These are phyloP conservation scores for Alternaria conjuncta DNA, from an alignment of 2,329 filamentous ascomycete genomes.

Conservation along the genomic window DNA sequence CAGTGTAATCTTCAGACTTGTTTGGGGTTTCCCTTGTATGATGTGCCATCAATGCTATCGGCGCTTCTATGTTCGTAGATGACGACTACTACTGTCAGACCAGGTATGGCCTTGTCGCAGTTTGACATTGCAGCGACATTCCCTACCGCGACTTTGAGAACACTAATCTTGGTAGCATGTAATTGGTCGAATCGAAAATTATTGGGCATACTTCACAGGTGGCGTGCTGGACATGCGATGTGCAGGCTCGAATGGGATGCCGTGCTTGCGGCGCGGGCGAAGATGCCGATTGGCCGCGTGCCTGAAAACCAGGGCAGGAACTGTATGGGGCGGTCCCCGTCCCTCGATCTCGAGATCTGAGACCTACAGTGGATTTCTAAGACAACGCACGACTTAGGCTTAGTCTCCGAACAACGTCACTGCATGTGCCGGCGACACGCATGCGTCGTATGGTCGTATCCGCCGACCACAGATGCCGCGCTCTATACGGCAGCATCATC, in stretches of 20 bases:
- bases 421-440: background rate
- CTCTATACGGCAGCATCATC: background rate
- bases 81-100: background rate
- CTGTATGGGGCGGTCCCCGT: background rate
- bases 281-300: slow-evolving; percentile 19
- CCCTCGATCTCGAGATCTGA: slow-evolving; percentile 1
- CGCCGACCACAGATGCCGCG: background rate
- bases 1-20: background rate
- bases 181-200: background rate
- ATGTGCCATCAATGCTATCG: background rate
- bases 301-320: slow-evolving; percentile 6
- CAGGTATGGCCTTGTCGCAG: background rate
- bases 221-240: slow-evolving; percentile 10
- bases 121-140: background rate
- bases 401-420: background rate
- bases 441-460: background rate
- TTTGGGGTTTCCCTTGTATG: background rate
- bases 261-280: background rate
- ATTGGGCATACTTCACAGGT: background rate
- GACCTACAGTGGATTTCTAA: slow-evolving; percentile 1
- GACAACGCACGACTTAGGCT: background rate
- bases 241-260: background rate
- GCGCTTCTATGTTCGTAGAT: background rate
- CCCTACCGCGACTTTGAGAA: background rate
- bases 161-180: background rate